phyloP scores from a whole-genome alignment of 129 eudicot genomes.

The Escallonia herrerae region DNA sequence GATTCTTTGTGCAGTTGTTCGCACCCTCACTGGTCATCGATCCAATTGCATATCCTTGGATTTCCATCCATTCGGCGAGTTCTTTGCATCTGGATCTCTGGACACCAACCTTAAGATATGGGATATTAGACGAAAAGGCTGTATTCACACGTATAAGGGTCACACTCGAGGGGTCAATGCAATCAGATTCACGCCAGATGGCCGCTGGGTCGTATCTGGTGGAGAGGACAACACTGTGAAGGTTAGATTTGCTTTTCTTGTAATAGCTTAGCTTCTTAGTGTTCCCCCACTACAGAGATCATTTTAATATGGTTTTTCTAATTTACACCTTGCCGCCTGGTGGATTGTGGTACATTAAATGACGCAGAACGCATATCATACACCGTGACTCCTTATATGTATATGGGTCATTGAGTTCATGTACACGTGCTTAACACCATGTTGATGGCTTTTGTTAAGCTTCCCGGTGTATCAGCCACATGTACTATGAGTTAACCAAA shows the following conservation, averaged over 20 bases:
- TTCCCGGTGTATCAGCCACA: not conserved
- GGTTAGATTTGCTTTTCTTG: slow-evolving; percentile 32
- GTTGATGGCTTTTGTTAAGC: not conserved
- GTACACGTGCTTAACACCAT: not conserved
- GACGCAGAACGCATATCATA: no score
- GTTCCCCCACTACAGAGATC: no score
- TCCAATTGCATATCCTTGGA: slow-evolving; percentile 95
- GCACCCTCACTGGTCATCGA: slow-evolving; percentile 91
- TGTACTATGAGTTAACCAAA: no score
- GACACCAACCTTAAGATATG: slow-evolving; percentile 98
- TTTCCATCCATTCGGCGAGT: slow-evolving; percentile 96
- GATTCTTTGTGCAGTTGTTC: slow-evolving; percentile 53
- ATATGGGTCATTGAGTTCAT: not conserved
- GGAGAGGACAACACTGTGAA: slow-evolving; percentile 97
- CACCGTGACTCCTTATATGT: not conserved
- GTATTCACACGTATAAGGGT: slow-evolving; percentile 95
- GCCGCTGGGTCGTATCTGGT: slow-evolving; percentile 99
- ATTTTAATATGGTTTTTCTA: not conserved
- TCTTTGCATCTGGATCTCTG: slow-evolving; percentile 94
- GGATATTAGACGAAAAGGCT: slow-evolving; percentile 95
- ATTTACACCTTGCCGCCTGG: not conserved
- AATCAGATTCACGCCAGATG: slow-evolving; percentile 97
- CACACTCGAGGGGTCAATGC: slow-evolving; percentile 97
- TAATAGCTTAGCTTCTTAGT: no score
- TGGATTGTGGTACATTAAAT: not conserved